Evolutionary conservation across 805 yeast genomes (phyloP).

Genomic region (Kazachstania taianensis): DNA sequence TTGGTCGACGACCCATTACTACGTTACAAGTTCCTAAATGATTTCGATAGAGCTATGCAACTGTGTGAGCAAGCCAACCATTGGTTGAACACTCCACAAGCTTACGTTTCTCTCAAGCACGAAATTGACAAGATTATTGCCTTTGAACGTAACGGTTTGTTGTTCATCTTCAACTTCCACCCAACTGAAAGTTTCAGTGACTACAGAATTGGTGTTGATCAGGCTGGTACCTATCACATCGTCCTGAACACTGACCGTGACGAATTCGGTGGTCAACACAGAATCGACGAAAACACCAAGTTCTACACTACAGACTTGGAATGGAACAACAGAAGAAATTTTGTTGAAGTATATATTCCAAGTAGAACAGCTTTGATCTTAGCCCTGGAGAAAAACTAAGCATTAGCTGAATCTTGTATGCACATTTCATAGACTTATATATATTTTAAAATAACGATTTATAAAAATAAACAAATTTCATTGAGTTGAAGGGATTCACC

Average conservation of each 20-base stretch:
- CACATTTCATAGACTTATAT: background rate
- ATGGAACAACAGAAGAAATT: conserved; percentile 77
- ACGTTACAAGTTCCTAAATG: conserved; percentile 66
- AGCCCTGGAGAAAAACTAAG: conserved; percentile 29
- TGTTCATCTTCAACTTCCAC: conserved; percentile 86
- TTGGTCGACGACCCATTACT: conserved; percentile 69
- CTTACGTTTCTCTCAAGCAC: conserved; percentile 79
- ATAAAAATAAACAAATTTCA: background rate
- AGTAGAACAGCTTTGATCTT: conserved; percentile 57
- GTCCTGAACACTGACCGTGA: conserved; percentile 64
- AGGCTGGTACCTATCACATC: conserved; percentile 63
- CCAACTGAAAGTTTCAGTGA: conserved; percentile 75
- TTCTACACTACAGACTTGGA: conserved; percentile 62
- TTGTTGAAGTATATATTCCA: conserved; percentile 74
- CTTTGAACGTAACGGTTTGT: conserved; percentile 75
- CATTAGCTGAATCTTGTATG: too few relatives aligned
- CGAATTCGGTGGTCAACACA: conserved; percentile 71
- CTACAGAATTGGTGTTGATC: conserved; percentile 84
- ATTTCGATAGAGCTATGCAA: conserved; percentile 84
- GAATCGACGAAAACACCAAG: conserved; percentile 47
- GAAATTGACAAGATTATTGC: conserved; percentile 83
- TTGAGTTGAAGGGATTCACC: too few relatives aligned
- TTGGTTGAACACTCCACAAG: conserved; percentile 65
- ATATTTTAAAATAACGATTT: background rate
- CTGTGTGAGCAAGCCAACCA: conserved; percentile 56